Evolutionary conservation across 768 basidiomycete genomes (phyloP), one percentile per base, ranked within the genome.

Genomic region (Paxillus involutus): DNA sequence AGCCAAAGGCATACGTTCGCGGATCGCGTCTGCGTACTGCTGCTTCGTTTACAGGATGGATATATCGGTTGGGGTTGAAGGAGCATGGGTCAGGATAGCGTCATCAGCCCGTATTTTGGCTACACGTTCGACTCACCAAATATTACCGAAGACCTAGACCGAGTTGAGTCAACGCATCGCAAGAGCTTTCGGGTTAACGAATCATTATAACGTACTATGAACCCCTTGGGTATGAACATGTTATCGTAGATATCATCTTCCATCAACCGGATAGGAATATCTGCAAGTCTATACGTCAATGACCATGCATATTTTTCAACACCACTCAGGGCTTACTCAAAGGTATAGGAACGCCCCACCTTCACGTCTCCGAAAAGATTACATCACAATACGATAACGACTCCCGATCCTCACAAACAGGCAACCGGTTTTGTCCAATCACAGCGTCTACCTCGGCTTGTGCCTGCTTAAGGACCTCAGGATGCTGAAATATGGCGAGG

Each of bases 391-490:
- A 90, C 6, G 85, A 84, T 51, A 91, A 65, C 1, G 66, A 71
- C 3, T 68, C 54, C 5, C 85, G 74, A 63, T 89, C 88, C 37
- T 70, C 73, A 56, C 86, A 80, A 0, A 71, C 75, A 0, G 89
- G 89, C 29, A 89, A 72, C 9, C 87, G 75, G 77, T 53, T 55
- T 29, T 51, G 51, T 5, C 64, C 67, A 19, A 30, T 72, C 14
- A 86, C 80, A 2, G 60, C 50, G 62, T 91, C 89, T 14, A 91
- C 77, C 58, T 91, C 88, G 17, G 74, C 71, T 61, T 88, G 86
- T 0, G 84, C 88, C 51, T 78, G 80, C 32, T 59, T 73, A 44
- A 83, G 77, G 1, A 75, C 78, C 1, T 80, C 78, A 0, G 88
- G 87, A 59, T 88, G 66, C 8, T 73, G 68, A 49, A 86, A 73